phyloP scores from a whole-genome alignment of 2,329 filamentous ascomycete genomes.

The Fusarium sp. region DNA sequence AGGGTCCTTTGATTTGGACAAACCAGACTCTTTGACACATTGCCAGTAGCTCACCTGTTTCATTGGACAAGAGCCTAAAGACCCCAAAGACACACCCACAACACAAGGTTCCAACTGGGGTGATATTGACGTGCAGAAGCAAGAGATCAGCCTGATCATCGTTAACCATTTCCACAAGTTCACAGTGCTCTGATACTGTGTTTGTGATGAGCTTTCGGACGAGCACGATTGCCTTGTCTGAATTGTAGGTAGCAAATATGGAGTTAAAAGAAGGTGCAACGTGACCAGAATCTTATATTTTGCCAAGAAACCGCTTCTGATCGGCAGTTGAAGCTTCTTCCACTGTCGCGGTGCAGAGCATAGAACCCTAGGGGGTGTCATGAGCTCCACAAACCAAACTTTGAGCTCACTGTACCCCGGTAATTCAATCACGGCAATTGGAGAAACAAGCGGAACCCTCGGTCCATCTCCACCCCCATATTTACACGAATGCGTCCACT shows the following conservation, averaged over 20 bases:
- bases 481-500: conserved; percentile 14
- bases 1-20: not conserved
- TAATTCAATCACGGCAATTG: conserved; percentile 29
- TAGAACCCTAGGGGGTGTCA: not conserved
- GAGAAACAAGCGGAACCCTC: conserved; percentile 23
- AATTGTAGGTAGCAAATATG: not conserved
- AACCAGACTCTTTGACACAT: not conserved
- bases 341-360: not conserved
- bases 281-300: not conserved
- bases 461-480: conserved; percentile 25
- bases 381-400: not conserved
- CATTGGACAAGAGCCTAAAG: conserved; percentile 1
- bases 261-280: not conserved
- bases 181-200: conserved; percentile 16
- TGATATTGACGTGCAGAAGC: conserved; percentile 8
- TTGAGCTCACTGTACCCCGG: conserved; percentile 6
- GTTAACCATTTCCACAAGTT: not conserved
- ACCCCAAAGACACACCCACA: not conserved
- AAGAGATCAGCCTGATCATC: conserved; percentile 24
- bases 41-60: not conserved
- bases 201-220: not conserved
- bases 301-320: not conserved
- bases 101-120: not conserved
- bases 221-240: not conserved
- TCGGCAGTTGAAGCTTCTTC: conserved; percentile 5